Evolutionary conservation across 371 early-diverging fungal species (phyloP), one percentile per base, ranked within the genome.

Genomic region (Batkoa obscura): DNA sequence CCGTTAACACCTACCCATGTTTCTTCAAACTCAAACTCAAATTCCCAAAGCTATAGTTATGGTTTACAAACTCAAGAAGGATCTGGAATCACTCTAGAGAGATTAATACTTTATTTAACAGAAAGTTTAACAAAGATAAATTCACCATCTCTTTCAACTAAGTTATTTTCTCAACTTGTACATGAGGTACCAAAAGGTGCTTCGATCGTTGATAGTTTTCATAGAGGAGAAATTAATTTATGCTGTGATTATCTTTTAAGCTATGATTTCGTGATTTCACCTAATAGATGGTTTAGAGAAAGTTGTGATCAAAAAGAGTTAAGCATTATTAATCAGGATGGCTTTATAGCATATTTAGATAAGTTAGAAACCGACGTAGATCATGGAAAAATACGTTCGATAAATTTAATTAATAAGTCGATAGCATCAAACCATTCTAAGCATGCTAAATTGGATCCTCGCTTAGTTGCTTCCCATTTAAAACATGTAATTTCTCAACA

Each of bases 231-330:
- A 33, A 5, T 55, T 32, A 43, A 45, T n/a, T 2, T 46, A 10
- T 10, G 56, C 31, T 6, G n/a, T 15, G 56, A 55, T 12, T 55
- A 42, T 45, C 17, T 55, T 8, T 35, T 55, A 17, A n/a, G n/a
- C 3, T 55, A 46, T 35, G 43, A 55, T 8, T 55, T 46, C 17
- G 31, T 42, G 4, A 42, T 43, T 5, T 3, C 43, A n/a, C 46
- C 56, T 5, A 43, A 36, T 12, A 43, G 43, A 1, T 55, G 56
- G 56, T 55, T 55, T 23, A 15, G 56, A 5, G 56, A 55, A 36
- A 10, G 43, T 4, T 55, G 56, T 36, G 56, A 55, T 35, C 56
- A 45, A 35, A 13, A 13, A 33, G 36, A 55, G 30, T 33, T 55
- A 34, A 31, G n/a, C 9, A 23, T 8, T 4, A 41, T 55, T 12